Evolutionary conservation across 768 basidiomycete species (phyloP), one percentile per base, ranked within the genome.

Genomic region (Lactifluus hygrophoroides): DNA sequence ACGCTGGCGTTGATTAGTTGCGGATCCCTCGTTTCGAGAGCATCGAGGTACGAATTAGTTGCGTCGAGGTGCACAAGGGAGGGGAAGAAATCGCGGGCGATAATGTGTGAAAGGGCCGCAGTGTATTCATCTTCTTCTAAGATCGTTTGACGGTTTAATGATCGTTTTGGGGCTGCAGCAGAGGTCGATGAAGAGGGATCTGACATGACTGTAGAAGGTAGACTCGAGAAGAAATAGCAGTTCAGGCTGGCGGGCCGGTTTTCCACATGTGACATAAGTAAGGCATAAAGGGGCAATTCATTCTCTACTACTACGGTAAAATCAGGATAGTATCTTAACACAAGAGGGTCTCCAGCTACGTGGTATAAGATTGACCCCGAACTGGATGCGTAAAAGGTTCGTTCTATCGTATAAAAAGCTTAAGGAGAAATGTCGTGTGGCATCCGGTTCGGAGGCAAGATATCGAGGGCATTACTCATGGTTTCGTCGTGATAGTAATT

Each of bases 41-140:
- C 92, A 60, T 88, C 84, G 23, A 95, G 81, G 72, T 94, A 93
- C 57, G 77, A 79, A 69, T 94, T 92, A 32, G 90, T 89, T 19
- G 91, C 89, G 65, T 94, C 90, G 27, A 95, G 79, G 65, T 91
- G 90, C 17, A 86, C 83, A 10, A 98, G 81, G 13, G 91, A 91
- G 0, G 96, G 96, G 68, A 98, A 99, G 79, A 99, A 99, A 73
- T 98, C 95, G 49, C 96, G 86, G 38, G 90, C 88, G 66, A 98
- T 98, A 66, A 98, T 97, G 47, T 84, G 80, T 11, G 90, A 91
- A 21, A 99, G 78, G 1, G 88, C 89, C 46, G 82, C 84, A 2
- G 92, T 94, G 70, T 98, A 98, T 69, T 94, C 92, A 62, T 98
- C 96, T 76, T 99, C 96, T 49, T 91, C 88, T 14, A 90, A 80